A percentile compares a stretch with the other conserved stretches of the same genome.
Conservation (phyloP, 192 early-diverging fungal genomes). For the Gonapodya sp. region DNA sequence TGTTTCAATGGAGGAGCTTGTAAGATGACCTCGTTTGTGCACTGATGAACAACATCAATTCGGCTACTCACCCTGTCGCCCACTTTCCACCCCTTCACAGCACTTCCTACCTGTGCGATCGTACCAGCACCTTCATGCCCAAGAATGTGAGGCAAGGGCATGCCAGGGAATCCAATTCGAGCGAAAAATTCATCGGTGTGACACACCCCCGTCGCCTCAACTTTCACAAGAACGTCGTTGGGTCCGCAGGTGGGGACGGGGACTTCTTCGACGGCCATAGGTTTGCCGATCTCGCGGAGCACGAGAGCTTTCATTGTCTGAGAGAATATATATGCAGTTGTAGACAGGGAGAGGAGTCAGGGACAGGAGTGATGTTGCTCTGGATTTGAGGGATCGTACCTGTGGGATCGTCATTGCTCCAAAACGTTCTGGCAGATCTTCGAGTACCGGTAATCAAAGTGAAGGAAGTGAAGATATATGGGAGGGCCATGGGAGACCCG, state of each 20-base stretch:
- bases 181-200: conserved; percentile 6
- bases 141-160: not conserved
- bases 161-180: not conserved
- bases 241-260: not conserved
- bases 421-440: too few species aligned
- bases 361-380: too few species aligned
- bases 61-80: not conserved
- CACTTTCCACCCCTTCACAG: not conserved
- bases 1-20: not conserved
- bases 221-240: conserved; percentile 3
- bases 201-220: conserved; percentile 1
- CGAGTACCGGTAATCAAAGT: too few species aligned
- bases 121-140: conserved; percentile 7
- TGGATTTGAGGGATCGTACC: too few species aligned
- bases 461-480: too few species aligned
- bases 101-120: not conserved
- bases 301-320: conserved; percentile 8
- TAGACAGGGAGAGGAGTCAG: too few species aligned
- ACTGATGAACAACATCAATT: not conserved
- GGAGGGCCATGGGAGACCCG: too few species aligned
- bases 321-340: not conserved
- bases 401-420: too few species aligned
- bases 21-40: not conserved
- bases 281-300: not conserved
- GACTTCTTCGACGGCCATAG: not conserved